Conservation (phyloP, 179 eudicot genomes). For the Amaranthus tricolor region DNA sequence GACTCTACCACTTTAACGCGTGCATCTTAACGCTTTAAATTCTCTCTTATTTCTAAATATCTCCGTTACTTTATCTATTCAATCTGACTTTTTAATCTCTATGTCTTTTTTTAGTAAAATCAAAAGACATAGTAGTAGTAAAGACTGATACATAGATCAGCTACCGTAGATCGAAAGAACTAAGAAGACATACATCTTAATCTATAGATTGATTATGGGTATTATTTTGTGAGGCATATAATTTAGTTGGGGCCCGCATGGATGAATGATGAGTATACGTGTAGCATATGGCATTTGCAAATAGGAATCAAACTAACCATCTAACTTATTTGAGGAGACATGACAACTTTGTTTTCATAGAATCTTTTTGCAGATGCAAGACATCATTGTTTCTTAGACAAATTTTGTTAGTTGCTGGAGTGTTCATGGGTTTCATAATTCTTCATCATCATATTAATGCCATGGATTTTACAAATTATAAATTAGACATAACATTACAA, state of each 20-base stretch:
- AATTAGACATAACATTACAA: no score
- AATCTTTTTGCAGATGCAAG: background rate
- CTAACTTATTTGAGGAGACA: conserved; percentile 7
- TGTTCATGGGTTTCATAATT: background rate
- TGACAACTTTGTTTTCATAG: background rate
- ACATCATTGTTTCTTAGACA: conserved; percentile 17
- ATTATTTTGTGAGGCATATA: background rate
- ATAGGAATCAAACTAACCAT: conserved; percentile 6
- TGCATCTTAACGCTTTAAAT: no score
- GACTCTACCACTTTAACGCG: no score
- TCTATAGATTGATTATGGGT: background rate
- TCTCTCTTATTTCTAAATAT: no score
- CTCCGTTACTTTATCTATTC: no score
- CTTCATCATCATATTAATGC: background rate
- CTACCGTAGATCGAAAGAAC: no score
- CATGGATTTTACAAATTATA: background rate
- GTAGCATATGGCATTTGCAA: background rate
- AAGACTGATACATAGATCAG: no score
- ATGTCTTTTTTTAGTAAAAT: no score
- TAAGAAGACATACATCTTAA: no score
- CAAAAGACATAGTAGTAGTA: no score
- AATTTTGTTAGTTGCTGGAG: conserved; percentile 11
- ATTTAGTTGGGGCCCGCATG: conserved; percentile 4
- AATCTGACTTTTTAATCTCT: no score
- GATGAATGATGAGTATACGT: background rate